Evolutionary conservation across 345 rosid species (phyloP), one percentile per base, ranked within the genome.

Genomic region (Syzygium oleosum): DNA sequence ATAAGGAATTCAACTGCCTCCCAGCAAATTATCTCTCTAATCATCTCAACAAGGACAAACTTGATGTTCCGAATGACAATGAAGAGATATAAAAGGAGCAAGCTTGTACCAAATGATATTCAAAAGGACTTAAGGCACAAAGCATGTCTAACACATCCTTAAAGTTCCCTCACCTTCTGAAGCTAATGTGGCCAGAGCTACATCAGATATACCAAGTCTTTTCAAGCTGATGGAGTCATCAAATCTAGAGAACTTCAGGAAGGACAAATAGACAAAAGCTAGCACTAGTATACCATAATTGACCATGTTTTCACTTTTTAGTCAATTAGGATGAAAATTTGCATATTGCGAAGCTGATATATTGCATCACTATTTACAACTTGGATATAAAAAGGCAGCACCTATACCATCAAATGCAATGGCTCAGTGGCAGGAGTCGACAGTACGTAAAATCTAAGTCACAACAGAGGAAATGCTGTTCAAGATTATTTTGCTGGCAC

Each of bases 161-260:
- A 41, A 65, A 52, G 53, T 22, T 23, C 22, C 65, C 91, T 86
- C 63, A 91, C 95, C 94, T 92, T 90, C 88, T 85, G 92, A 91
- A 84, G 96, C 97, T 94, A 95, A 89, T 88, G 94, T 91, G 87
- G 98, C 98, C 86, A 97, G 98, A 92, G 98, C 95, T 85, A 93
- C 92, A 78, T 95, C 97, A 6, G 98, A 97, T 58, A 96, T 94
- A 84, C 99, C 99, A 55, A 94, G 94, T 59, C 90, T 94, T 93
- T 93, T 94, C 87, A 97, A 88, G 90, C 94, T 94, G 89, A 94
- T 53, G 29, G 95, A 93, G 63, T 95, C 98, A 88, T 95, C 96
- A 87, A 94, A 91, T 84, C 98, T 97, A 54, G 11, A 63, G 25
- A 84, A 85, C 87, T 63, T 90, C 92, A 94, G 85, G 88, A 89